phyloP scores from a whole-genome alignment of 306 rosid genomes.

The Sechiopsis laciniata region DNA sequence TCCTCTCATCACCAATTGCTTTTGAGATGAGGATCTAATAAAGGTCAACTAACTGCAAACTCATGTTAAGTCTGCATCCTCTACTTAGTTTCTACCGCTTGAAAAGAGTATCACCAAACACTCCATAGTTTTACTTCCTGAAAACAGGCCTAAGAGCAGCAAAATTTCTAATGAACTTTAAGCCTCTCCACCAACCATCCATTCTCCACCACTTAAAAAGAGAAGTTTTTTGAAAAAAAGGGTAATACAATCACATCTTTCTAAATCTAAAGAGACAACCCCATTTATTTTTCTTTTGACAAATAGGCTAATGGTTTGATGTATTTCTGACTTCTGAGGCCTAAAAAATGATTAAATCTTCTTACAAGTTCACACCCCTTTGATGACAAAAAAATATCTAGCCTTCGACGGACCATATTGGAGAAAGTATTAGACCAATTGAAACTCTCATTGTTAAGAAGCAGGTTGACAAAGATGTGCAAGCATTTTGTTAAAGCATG shows the following conservation, averaged over 20 bases:
- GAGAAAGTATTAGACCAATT: background rate
- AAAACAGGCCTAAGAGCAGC: background rate
- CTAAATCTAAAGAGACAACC: background rate
- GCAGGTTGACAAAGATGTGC: slow-evolving; percentile 13
- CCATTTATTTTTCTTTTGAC: background rate
- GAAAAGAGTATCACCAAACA: background rate
- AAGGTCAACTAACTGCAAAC: background rate
- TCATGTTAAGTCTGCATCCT: background rate
- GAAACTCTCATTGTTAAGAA: background rate
- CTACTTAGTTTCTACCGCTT: background rate
- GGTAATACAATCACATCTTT: background rate
- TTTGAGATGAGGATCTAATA: no score
- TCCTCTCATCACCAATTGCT: no score
- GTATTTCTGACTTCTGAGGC: background rate
- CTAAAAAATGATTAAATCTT: background rate
- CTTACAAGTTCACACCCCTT: slow-evolving; percentile 12
- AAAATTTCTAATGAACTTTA: background rate
- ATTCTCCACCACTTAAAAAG: background rate
- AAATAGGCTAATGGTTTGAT: background rate
- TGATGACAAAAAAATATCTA: background rate
- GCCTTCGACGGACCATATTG: background rate
- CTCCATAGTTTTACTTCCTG: background rate
- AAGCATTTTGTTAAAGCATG: background rate
- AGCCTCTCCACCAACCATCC: background rate
- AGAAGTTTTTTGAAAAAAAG: background rate